phyloP scores from a whole-genome alignment of 495 filamentous ascomycete genomes.

The Achaetomiella virescens region DNA sequence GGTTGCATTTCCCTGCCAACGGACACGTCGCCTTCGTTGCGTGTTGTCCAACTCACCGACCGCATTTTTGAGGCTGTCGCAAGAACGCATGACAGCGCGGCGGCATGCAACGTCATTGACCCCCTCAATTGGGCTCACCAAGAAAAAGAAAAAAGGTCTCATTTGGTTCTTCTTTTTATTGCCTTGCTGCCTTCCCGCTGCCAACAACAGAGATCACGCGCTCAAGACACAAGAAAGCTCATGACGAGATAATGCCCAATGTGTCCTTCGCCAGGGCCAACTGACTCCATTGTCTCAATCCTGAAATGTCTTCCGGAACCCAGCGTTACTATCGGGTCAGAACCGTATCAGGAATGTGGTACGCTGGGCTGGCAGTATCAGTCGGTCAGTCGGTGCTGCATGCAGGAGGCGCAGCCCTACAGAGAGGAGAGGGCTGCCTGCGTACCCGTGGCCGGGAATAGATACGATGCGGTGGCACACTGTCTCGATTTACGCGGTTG shows the following conservation, averaged over 20 bases:
- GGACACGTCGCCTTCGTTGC: background rate
- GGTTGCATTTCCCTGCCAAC: background rate
- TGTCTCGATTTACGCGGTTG: background rate
- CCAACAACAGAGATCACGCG: too few relatives aligned
- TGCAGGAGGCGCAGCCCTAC: constrained; percentile 9
- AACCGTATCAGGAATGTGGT: constrained; percentile 4
- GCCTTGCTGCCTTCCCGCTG: background rate
- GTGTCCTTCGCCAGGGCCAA: too few relatives aligned
- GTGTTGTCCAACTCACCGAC: background rate
- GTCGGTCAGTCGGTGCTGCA: constrained; percentile 1
- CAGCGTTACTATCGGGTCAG: too few relatives aligned
- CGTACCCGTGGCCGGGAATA: background rate
- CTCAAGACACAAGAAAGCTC: too few relatives aligned
- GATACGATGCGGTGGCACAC: background rate
- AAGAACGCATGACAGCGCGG: background rate
- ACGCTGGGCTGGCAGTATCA: background rate
- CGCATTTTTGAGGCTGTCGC: background rate
- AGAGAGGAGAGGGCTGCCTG: constrained; percentile 3
- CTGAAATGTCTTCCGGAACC: too few relatives aligned
- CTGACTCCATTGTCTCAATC: too few relatives aligned
- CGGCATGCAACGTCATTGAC: constrained; percentile 10
- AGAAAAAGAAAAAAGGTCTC: too few relatives aligned
- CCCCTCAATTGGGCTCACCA: constrained; percentile 6
- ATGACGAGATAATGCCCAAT: too few relatives aligned
- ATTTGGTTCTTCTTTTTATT: background rate